Conservation (phyloP, 148 eudicot genomes). For the Camellia sinensis region DNA sequence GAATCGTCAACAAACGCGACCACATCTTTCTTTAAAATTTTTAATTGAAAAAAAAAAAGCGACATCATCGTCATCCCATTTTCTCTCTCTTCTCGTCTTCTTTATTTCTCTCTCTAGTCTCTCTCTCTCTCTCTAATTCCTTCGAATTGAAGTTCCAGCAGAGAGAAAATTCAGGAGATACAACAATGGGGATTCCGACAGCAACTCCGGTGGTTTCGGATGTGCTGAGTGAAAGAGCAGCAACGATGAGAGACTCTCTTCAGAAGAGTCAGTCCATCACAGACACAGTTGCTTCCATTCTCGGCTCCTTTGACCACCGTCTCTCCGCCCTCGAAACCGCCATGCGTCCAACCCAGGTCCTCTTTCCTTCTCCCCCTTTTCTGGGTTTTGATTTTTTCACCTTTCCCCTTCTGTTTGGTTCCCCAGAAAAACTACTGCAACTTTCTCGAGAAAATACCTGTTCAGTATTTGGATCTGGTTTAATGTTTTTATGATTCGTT, state of each 20-base stretch:
- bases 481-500: background rate
- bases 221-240: conserved; percentile 59
- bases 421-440: background rate
- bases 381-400: background rate
- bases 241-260: conserved; percentile 77
- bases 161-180: background rate
- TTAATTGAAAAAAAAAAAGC: too few relatives aligned
- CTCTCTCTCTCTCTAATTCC: too few relatives aligned
- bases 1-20: too few relatives aligned
- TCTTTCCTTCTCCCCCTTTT: background rate
- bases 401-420: conserved; percentile 9
- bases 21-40: too few relatives aligned
- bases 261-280: conserved; percentile 75
- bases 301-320: conserved; percentile 95
- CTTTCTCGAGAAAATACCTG: background rate
- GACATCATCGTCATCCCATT: too few relatives aligned
- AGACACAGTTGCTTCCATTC: conserved; percentile 68
- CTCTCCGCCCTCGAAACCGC: conserved; percentile 96
- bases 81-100: too few relatives aligned
- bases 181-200: conserved; percentile 37
- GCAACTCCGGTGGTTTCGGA: conserved; percentile 33
- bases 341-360: conserved; percentile 97
- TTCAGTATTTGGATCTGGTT: background rate
- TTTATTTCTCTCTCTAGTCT: too few relatives aligned
- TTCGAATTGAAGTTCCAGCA: too few relatives aligned